phyloP scores from a whole-genome alignment of 2,329 filamentous ascomycete genomes.

The Venturia effusa region DNA sequence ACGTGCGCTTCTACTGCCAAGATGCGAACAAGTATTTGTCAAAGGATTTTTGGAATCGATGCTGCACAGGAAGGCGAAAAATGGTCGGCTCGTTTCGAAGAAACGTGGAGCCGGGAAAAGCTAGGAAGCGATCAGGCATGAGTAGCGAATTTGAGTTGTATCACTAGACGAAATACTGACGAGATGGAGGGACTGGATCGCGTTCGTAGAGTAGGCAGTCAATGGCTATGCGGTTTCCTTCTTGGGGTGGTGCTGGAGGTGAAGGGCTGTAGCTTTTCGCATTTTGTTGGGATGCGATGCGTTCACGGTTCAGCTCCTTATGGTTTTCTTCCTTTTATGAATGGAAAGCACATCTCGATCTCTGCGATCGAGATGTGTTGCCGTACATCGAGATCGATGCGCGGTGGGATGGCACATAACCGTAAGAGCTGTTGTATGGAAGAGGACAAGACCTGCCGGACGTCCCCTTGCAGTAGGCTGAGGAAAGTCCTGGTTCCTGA shows the following conservation, averaged over 20 bases:
- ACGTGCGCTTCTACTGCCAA: not conserved
- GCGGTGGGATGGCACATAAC: too few species aligned
- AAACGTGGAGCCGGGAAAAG: not conserved
- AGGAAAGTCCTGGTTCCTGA: too few species aligned
- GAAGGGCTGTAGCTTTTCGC: not conserved
- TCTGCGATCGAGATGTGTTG: too few species aligned
- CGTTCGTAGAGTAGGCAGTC: not conserved
- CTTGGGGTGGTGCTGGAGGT: not conserved
- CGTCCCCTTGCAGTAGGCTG: too few species aligned
- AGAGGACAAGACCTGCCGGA: too few species aligned
- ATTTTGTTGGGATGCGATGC: too few species aligned
- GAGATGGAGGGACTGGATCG: not conserved
- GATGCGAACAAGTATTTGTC: not conserved
- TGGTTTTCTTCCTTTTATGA: too few species aligned
- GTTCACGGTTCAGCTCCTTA: too few species aligned
- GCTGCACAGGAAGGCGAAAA: not conserved
- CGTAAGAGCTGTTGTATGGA: too few species aligned
- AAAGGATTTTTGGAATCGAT: not conserved
- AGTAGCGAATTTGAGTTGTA: not conserved
- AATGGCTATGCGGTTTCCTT: not conserved
- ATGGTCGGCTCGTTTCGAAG: not conserved
- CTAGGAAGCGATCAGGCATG: not conserved
- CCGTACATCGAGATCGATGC: too few species aligned
- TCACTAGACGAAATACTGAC: not conserved
- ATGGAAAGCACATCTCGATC: too few species aligned